Conservation (phyloP, 495 filamentous ascomycete genomes). For the Copromyces sp. region DNA sequence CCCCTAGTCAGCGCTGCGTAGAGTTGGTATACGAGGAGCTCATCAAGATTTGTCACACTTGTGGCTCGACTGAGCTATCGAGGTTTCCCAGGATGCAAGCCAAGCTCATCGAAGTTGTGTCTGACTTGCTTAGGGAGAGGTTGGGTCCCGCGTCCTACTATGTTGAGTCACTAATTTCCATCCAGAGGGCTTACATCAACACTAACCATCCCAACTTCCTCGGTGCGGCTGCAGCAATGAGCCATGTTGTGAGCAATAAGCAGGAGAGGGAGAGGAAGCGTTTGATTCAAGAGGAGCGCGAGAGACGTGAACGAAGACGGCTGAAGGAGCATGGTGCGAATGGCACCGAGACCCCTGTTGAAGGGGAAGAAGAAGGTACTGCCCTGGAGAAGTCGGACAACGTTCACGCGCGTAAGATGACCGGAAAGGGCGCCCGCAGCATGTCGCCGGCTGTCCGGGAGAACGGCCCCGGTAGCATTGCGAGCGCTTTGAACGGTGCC, state of each 20-base stretch:
- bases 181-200: constrained; percentile 97
- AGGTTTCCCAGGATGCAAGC: constrained; percentile 89
- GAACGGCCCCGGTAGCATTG: constrained; percentile 46
- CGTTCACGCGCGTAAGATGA: constrained; percentile 27
- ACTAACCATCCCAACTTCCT: constrained; percentile 99
- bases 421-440: constrained; percentile 55
- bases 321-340: constrained; percentile 75
- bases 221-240: constrained; percentile 96
- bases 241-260: constrained; percentile 83
- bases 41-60: constrained; percentile 99
- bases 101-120: constrained; percentile 97
- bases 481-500: constrained; percentile 55
- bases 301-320: constrained; percentile 70
- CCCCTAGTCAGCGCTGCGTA: constrained; percentile 93
- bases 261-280: constrained; percentile 85
- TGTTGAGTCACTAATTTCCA: constrained; percentile 92
- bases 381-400: constrained; percentile 47
- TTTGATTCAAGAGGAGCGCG: constrained; percentile 67
- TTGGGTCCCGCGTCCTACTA: constrained; percentile 81
- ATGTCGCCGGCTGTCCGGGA: constrained; percentile 73
- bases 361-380: constrained; percentile 60
- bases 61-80: constrained; percentile 85
- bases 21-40: constrained; percentile 98
- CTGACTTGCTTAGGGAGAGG: constrained; percentile 86
- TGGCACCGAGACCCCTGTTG: constrained; percentile 58